Percentiles rank a stretch among this genome's conserved stretches.
Conservation (phyloP, 192 early-diverging fungal genomes). For the Coemansia reversa region DNA sequence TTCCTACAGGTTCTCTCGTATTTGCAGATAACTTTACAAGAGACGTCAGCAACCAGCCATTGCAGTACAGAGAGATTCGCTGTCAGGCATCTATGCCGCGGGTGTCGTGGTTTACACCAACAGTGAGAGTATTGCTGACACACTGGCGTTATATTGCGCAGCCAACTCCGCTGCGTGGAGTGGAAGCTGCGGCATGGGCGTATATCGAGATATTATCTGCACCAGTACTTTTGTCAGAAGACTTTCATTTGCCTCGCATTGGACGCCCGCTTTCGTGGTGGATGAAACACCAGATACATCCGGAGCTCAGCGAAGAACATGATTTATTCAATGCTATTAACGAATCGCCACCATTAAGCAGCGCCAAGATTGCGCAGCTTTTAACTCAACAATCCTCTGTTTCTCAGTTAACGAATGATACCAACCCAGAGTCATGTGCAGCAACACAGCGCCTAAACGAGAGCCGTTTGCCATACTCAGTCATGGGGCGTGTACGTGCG, state of each 20-base stretch:
- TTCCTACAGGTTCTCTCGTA: constrained; percentile 23
- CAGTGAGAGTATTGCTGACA: constrained; percentile 22
- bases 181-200: constrained; percentile 10
- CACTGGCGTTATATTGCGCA: constrained; percentile 35
- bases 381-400: not conserved
- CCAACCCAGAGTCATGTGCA: not conserved
- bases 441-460: not conserved
- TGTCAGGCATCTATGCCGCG: constrained; percentile 20
- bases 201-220: constrained; percentile 30
- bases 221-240: constrained; percentile 20
- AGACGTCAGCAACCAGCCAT: no score
- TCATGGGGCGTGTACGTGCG: constrained; percentile 21
- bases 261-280: constrained; percentile 34
- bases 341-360: constrained; percentile 7
- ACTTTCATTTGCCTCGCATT: not conserved
- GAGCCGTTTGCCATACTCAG: not conserved
- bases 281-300: constrained; percentile 22
- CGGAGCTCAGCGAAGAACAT: constrained; percentile 18
- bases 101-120: constrained; percentile 21
- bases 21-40: constrained; percentile 8
- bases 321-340: constrained; percentile 14
- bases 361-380: not conserved
- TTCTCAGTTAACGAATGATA: not conserved
- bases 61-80: constrained; percentile 12
- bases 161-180: constrained; percentile 7